phyloP scores from a whole-genome alignment of 75 land plant species.

The Selaginella tamariscina region DNA sequence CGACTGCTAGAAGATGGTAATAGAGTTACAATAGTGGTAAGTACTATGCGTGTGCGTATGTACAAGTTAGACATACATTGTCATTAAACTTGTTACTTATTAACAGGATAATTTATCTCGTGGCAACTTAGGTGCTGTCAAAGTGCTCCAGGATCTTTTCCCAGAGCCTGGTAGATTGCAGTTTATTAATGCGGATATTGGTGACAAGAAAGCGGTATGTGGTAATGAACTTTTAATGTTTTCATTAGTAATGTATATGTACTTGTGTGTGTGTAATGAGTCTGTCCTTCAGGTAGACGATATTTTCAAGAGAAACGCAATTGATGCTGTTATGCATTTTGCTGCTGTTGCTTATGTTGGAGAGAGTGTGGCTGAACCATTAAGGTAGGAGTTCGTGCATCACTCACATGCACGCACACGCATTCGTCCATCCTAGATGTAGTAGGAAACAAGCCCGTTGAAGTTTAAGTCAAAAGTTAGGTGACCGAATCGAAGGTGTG shows the following conservation, averaged over 20 bases:
- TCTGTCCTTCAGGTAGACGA: slow-evolving; percentile 38
- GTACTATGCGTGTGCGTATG: slow-evolving; percentile 7
- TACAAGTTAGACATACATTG: neutral
- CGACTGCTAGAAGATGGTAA: slow-evolving; percentile 50
- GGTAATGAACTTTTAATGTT: too few species aligned
- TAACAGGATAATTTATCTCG: slow-evolving; percentile 75
- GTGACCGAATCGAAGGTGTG: too few species aligned
- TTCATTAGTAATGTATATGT: too few species aligned
- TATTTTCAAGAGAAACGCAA: slow-evolving; percentile 63
- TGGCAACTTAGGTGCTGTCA: slow-evolving; percentile 70
- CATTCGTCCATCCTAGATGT: too few species aligned
- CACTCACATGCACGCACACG: too few species aligned
- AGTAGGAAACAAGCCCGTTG: too few species aligned
- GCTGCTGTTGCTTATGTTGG: slow-evolving; percentile 92
- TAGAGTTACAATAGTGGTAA: slow-evolving; percentile 79
- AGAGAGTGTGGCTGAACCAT: slow-evolving; percentile 77
- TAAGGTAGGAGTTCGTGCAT: too few species aligned
- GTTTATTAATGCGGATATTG: slow-evolving; percentile 71
- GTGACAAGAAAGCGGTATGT: slow-evolving; percentile 71
- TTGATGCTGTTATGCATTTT: slow-evolving; percentile 92
- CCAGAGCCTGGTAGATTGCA: slow-evolving; percentile 69
- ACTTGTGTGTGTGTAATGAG: neutral
- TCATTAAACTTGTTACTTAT: too few species aligned
- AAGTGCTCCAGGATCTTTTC: slow-evolving; percentile 52
- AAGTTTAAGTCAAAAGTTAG: too few species aligned